Percentiles rank a stretch among this genome's conserved stretches.
These are phyloP conservation scores for Hyaloperonospora brassicae DNA, from an alignment of 352 stramenopile genomes.

Conservation along the genomic window DNA sequence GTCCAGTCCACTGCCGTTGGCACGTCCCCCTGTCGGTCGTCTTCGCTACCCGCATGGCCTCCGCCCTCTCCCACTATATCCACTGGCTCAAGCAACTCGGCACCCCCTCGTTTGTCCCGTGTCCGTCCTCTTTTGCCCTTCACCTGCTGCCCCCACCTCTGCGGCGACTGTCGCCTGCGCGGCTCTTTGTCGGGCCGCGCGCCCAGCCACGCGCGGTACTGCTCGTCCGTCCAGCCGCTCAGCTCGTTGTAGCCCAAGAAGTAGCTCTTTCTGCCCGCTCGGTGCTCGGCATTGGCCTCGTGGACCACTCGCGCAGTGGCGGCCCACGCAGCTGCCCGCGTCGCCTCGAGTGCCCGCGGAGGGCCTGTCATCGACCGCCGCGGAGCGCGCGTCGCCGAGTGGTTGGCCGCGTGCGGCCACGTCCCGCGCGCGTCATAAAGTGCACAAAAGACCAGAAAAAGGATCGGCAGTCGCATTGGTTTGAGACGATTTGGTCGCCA, in stretches of 20 bases:
- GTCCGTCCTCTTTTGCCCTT: conserved; percentile 4
- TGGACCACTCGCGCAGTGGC: conserved; percentile 35
- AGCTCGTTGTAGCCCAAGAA: conserved; percentile 59
- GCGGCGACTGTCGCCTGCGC: conserved; percentile 2
- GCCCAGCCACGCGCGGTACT: conserved; percentile 55
- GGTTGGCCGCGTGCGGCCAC: not conserved
- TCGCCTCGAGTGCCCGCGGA: conserved; percentile 32
- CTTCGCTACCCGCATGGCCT: conserved; percentile 15
- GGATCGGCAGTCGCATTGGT: conserved; percentile 9
- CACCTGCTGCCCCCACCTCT: conserved; percentile 14
- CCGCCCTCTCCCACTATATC: not conserved
- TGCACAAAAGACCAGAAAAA: conserved; percentile 10
- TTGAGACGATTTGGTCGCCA: conserved; percentile 4
- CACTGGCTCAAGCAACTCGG: too few relatives aligned
- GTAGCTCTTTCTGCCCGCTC: conserved; percentile 32
- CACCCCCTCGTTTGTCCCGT: conserved; percentile 4
- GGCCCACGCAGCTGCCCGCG: conserved; percentile 36
- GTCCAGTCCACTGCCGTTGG: conserved; percentile 62
- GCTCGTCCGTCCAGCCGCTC: conserved; percentile 54
- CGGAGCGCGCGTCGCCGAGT: conserved; percentile 12
- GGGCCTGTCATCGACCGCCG: conserved; percentile 32
- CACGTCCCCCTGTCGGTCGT: conserved; percentile 17
- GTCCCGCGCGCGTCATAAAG: conserved; percentile 3
- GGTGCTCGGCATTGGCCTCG: conserved; percentile 38
- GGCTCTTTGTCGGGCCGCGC: conserved; percentile 33